Base-by-base conservation (phyloP, 805 yeast species). In the Kurtzmaniella fragi region DNA sequence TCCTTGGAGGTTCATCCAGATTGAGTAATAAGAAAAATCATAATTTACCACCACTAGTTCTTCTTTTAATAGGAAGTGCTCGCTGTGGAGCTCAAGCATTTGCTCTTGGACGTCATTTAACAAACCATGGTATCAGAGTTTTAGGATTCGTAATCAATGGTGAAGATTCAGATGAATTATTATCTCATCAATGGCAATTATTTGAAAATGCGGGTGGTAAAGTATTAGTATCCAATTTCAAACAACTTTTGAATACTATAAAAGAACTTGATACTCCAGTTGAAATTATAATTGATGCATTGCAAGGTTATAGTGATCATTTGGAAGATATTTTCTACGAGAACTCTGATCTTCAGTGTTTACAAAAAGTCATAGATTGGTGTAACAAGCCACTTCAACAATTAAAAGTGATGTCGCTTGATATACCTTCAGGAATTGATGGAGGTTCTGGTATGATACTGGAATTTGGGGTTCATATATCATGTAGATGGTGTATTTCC, bases 381-480 rank as follows among this genome's bases (percentile, higher is more conserved):
- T 75, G 82, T 41, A 84, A 85, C 48, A 57, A 56, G 26, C 64
- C 69, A 6, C 54, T 56, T 11, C 66, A 61, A 38, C 55, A 54
- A 37, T 59, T 71, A 5, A 70, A 73, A 29, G 63, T 74, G 8
- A 51, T 85, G 62, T 84, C 95, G 0, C 54, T 89, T 20, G 95
- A 88, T 53, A 75, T 85, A 20, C 90, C 95, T 4, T 75, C 89
- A 1, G 96, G 96, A 4, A 65, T 83, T 31, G 95, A 86, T 52
- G 82, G 89, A 6, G 86, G 93, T 4, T 77, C 95, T 0, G 97
- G 96, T 6, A 65, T 61, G 17, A 54, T 55, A 7, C 54, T 48
- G 47, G 64, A 54, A 34, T 48, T 52, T 6, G 46, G 56, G 20
- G 47, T 64, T 10, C 56, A 62, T 5, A 52, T 82, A 8, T 59